Evolutionary conservation across 2,329 filamentous ascomycete genomes (phyloP).

Genomic region (Fusarium fracticaudum): DNA sequence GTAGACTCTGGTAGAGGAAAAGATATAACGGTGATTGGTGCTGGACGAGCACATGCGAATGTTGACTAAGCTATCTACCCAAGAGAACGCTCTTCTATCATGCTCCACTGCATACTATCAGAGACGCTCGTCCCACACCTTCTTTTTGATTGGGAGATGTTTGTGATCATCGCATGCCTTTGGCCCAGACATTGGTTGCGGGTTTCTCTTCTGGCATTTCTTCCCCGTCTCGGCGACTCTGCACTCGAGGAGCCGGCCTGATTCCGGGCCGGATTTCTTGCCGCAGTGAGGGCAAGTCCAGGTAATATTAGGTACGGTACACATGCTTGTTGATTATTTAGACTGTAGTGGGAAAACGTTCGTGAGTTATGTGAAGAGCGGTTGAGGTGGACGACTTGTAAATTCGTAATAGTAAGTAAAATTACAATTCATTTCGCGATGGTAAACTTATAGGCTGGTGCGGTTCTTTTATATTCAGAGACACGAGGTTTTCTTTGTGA

Average conservation of each 20-base stretch:
- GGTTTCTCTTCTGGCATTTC: not conserved
- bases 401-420: not conserved
- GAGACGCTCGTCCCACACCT: not conserved
- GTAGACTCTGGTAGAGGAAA: not conserved
- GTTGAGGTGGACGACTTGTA: fast-evolving
- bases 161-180: not conserved
- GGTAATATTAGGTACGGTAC: not conserved
- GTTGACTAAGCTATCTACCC: not conserved
- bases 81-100: no score
- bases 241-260: fast-evolving
- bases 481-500: not conserved
- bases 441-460: not conserved
- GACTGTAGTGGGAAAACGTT: fast-evolving
- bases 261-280: not conserved
- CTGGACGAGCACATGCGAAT: not conserved
- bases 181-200: not conserved
- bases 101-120: not conserved
- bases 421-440: fast-evolving
- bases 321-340: not conserved
- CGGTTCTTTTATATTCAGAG: not conserved
- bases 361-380: fast-evolving
- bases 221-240: not conserved
- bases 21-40: no score
- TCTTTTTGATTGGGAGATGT: not conserved
- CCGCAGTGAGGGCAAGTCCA: not conserved